Percentiles rank a stretch among this genome's conserved stretches.
Conservation (phyloP, 1,284 basidiomycete species). For the Pseudozyma hubeiensis region DNA sequence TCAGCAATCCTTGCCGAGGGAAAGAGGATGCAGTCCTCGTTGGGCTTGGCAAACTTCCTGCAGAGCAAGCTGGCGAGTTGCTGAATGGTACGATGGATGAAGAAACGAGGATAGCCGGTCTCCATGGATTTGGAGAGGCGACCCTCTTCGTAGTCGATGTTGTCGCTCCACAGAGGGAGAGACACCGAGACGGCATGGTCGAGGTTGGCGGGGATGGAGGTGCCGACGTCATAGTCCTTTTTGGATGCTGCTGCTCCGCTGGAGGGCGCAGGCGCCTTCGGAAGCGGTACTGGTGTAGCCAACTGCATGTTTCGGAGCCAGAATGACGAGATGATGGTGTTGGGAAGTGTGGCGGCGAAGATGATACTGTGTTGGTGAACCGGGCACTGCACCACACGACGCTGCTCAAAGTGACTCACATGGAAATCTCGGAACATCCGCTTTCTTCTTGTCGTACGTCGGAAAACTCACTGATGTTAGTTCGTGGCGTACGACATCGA, state of each 20-base stretch:
- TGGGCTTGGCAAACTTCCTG: conserved; percentile 52
- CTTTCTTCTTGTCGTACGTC: background rate
- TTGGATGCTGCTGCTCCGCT: conserved; percentile 21
- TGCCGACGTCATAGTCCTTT: conserved; percentile 48
- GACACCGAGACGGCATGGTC: conserved; percentile 96
- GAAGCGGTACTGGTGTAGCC: conserved; percentile 24
- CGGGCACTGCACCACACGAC: background rate
- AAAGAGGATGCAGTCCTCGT: conserved; percentile 58
- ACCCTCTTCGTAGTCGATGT: conserved; percentile 92
- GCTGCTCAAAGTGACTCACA: background rate
- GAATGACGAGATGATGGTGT: background rate
- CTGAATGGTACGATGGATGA: conserved; percentile 87
- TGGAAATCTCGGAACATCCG: conserved; percentile 2
- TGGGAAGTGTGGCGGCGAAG: background rate
- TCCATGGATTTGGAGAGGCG: conserved; percentile 85
- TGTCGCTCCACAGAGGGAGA: conserved; percentile 92
- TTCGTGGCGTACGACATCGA: background rate
- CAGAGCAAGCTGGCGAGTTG: conserved; percentile 70
- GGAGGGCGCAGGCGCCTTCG: conserved; percentile 16
- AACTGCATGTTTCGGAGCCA: conserved; percentile 18
- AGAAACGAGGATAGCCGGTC: conserved; percentile 96
- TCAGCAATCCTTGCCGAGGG: conserved; percentile 57
- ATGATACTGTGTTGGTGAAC: no score
- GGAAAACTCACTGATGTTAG: background rate
- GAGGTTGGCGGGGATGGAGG: conserved; percentile 68